Evolutionary conservation across 1,284 basidiomycete genomes (phyloP).

Genomic region (Uromyces viciae-fabae): DNA sequence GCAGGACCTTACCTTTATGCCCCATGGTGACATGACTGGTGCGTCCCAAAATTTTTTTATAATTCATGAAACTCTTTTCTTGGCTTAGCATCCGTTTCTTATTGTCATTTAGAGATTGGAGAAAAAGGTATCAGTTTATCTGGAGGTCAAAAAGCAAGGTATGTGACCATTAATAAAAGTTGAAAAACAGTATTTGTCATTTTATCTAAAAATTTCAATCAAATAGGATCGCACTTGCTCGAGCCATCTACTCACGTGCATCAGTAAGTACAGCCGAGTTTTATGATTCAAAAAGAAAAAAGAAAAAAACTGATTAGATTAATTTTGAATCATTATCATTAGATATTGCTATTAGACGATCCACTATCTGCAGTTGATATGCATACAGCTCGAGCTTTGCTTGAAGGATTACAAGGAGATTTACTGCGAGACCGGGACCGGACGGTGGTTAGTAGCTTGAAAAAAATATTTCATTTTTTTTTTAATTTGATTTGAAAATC

Average conservation of each 20-base stretch:
- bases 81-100: not conserved
- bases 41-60: not conserved
- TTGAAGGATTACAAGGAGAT: conserved; percentile 31
- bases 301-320: too few species aligned
- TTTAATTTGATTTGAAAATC: too few species aligned
- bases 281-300: too few species aligned
- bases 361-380: conserved; percentile 42
- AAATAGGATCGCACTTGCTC: conserved; percentile 30
- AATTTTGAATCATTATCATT: not conserved
- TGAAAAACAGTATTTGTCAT: too few species aligned
- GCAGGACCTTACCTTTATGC: conserved; percentile 42
- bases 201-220: too few species aligned
- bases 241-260: conserved; percentile 41
- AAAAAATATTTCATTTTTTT: not conserved
- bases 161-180: conserved; percentile 2
- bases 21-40: conserved; percentile 44
- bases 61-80: not conserved
- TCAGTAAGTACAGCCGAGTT: conserved; percentile 25
- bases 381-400: conserved; percentile 26
- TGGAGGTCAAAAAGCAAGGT: conserved; percentile 45
- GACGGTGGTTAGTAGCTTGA: conserved; percentile 27
- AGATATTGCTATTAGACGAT: conserved; percentile 38
- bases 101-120: conserved; percentile 27
- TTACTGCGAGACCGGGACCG: conserved; percentile 40
- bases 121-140: conserved; percentile 45